Evolutionary conservation across 257 asterid genomes (phyloP).

Genomic region (Scutellaria barbata): DNA sequence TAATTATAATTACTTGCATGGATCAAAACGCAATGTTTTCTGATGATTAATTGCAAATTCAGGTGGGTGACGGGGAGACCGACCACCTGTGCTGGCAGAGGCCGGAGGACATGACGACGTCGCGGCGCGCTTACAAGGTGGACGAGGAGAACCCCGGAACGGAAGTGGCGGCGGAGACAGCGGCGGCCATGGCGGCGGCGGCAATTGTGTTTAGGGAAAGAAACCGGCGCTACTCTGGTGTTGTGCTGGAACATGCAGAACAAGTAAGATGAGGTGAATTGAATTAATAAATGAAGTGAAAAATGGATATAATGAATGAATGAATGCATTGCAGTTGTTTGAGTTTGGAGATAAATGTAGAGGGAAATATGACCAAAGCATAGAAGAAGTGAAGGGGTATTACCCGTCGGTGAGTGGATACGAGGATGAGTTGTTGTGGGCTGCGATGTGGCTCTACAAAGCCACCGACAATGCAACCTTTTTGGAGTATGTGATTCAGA

Average conservation of each 20-base stretch:
- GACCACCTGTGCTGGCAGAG: slow-evolving; percentile 91
- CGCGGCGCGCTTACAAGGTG: slow-evolving; percentile 69
- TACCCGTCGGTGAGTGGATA: slow-evolving; percentile 88
- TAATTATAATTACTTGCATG: neutral
- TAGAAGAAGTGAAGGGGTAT: slow-evolving; percentile 61
- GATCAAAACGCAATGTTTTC: neutral
- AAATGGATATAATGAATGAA: neutral
- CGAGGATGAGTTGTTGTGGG: slow-evolving; percentile 94
- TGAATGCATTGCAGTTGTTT: slow-evolving; percentile 61
- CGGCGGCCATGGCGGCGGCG: slow-evolving; percentile 91
- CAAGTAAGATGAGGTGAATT: slow-evolving; percentile 42
- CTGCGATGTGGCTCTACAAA: slow-evolving; percentile 76
- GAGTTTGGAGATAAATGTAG: slow-evolving; percentile 82
- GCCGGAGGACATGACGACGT: slow-evolving; percentile 89
- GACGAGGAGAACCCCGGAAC: slow-evolving; percentile 78
- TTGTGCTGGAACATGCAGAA: slow-evolving; percentile 65
- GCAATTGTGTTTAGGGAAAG: slow-evolving; percentile 60
- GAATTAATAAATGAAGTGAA: neutral
- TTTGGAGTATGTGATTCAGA: slow-evolving; percentile 61
- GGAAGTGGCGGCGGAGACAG: slow-evolving; percentile 77
- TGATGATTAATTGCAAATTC: neutral
- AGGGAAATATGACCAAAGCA: slow-evolving; percentile 71
- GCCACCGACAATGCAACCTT: slow-evolving; percentile 60
- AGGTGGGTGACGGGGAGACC: slow-evolving; percentile 86
- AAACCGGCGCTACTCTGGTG: slow-evolving; percentile 65